phyloP scores from a whole-genome alignment of 2,329 filamentous ascomycete species.

The Tothia fuscella region DNA sequence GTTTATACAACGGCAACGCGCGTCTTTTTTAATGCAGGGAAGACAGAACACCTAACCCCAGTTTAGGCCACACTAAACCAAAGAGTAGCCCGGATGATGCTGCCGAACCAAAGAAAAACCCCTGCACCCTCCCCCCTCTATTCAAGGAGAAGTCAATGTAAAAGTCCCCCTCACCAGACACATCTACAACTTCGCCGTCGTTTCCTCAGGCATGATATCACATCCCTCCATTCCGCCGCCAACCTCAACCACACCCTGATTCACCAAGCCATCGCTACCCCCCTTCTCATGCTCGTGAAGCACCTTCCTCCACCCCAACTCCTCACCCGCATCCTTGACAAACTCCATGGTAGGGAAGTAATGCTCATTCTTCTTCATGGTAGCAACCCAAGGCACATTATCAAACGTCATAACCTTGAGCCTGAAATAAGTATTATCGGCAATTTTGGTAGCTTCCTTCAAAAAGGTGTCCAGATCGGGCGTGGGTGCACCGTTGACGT shows the following conservation, averaged over 20 bases:
- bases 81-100: too few species aligned
- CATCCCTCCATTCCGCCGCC: conserved; percentile 4
- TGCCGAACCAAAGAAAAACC: too few species aligned
- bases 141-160: too few species aligned
- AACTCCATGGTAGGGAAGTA: conserved; percentile 66
- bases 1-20: too few species aligned
- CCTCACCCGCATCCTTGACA: conserved; percentile 40
- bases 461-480: conserved; percentile 74
- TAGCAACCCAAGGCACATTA: conserved; percentile 97
- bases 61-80: too few species aligned
- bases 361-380: conserved; percentile 99
- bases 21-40: too few species aligned
- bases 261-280: conserved; percentile 14
- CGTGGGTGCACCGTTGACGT: conserved; percentile 81
- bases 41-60: too few species aligned
- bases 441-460: conserved; percentile 70
- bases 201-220: not conserved
- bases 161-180: too few species aligned
- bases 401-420: conserved; percentile 97
- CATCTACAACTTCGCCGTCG: conserved; percentile 8
- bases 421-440: conserved; percentile 96
- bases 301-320: conserved; percentile 46
- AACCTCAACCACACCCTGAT: conserved; percentile 1
- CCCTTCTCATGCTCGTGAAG: conserved; percentile 39
- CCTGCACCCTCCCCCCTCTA: too few species aligned